phyloP scores from a whole-genome alignment of 176 grass and related monocot genomes.

The Secale cereale region DNA sequence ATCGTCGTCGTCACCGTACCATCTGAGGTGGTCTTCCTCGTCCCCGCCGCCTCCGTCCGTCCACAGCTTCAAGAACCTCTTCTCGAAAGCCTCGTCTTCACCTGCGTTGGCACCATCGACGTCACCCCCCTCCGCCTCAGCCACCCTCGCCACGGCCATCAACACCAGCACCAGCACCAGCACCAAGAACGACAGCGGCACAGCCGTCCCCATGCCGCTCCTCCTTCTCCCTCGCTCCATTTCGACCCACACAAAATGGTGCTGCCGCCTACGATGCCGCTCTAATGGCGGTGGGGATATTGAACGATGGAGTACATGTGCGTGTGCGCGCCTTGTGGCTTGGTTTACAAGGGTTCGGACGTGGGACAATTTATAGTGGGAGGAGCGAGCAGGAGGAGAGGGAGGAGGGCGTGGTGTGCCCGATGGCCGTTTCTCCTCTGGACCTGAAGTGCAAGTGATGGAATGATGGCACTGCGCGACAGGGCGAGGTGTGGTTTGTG shows the following conservation, averaged over 20 bases:
- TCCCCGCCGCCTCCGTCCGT: not conserved
- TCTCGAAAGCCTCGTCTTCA: not conserved
- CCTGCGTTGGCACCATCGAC: not conserved
- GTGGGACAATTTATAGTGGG: slow-evolving; percentile 30
- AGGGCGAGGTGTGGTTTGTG: slow-evolving; percentile 50
- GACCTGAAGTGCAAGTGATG: slow-evolving; percentile 79
- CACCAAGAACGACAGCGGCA: slow-evolving; percentile 5
- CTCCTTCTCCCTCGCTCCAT: slow-evolving; percentile 34
- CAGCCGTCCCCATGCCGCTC: not conserved
- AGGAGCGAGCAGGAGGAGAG: not conserved
- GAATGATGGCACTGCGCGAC: slow-evolving; percentile 30
- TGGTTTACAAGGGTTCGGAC: slow-evolving; percentile 28
- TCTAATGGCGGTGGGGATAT: no score
- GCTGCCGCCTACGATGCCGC: no score
- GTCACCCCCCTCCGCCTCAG: not conserved
- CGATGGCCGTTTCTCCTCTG: not conserved
- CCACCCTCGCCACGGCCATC: not conserved
- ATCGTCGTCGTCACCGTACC: not conserved
- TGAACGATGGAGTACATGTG: not conserved
- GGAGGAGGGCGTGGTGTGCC: not conserved
- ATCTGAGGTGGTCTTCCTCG: not conserved
- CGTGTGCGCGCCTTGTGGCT: slow-evolving; percentile 25
- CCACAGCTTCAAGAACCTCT: slow-evolving; percentile 20
- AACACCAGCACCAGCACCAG: not conserved
- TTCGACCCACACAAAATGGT: not conserved